Conservation (phyloP, 257 asterid genomes). For the Parsonsia alboflavescens region DNA sequence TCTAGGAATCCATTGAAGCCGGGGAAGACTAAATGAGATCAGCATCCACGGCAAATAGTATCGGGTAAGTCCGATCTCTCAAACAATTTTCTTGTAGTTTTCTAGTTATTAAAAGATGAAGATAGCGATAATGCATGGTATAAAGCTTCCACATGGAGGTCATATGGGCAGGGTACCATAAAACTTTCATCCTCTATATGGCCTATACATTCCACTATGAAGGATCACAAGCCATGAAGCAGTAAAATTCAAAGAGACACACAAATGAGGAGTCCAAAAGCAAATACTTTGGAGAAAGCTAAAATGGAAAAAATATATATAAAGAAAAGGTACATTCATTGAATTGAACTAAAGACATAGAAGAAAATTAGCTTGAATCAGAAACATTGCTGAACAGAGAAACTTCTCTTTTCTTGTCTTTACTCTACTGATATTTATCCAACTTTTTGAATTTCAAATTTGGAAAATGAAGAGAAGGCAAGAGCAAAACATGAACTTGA, state of each 20-base stretch:
- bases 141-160: slow-evolving; percentile 35
- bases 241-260: slow-evolving; percentile 23
- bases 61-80: slow-evolving; percentile 18
- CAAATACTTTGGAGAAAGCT: slow-evolving; percentile 65
- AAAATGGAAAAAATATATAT: slow-evolving; percentile 49
- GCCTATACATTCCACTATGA: slow-evolving; percentile 25
- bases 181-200: slow-evolving; percentile 25
- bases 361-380: neutral
- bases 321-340: slow-evolving; percentile 41
- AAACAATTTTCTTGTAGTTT: no score
- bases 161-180: slow-evolving; percentile 21
- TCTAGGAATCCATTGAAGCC: slow-evolving; percentile 9
- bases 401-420: neutral
- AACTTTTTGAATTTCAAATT: slow-evolving; percentile 35
- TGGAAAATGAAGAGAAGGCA: slow-evolving; percentile 57
- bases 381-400: neutral
- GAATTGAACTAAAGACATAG: neutral
- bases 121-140: neutral
- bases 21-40: slow-evolving; percentile 17
- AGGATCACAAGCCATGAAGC: slow-evolving; percentile 31
- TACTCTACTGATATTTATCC: neutral
- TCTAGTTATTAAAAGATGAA: neutral
- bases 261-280: slow-evolving; percentile 28
- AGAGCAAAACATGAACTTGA: slow-evolving; percentile 41
- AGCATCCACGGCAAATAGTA: slow-evolving; percentile 28